A percentile compares a stretch with the other conserved stretches of the same genome.
These are phyloP conservation scores for Pistacia integerrima DNA, from an alignment of 345 rosid genomes.

Conservation along the genomic window DNA sequence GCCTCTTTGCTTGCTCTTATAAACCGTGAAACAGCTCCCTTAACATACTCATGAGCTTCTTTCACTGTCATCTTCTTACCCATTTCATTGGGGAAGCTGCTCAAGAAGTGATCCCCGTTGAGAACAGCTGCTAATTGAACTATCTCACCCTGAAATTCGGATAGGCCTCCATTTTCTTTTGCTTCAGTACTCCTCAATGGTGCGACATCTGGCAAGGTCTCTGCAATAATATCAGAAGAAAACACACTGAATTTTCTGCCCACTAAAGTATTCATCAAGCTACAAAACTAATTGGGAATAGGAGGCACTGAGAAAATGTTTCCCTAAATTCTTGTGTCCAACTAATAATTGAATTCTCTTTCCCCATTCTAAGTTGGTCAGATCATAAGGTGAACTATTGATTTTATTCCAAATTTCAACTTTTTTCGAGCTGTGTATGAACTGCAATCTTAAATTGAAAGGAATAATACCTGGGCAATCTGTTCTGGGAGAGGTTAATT, in stretches of 20 bases:
- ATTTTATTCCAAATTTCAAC: neutral
- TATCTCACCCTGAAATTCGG: constrained; percentile 83
- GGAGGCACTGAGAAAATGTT: neutral
- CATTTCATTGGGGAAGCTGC: constrained; percentile 79
- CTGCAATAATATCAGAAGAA: constrained; percentile 35
- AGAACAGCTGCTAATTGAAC: constrained; percentile 97
- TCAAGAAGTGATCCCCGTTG: constrained; percentile 83
- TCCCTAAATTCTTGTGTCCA: neutral
- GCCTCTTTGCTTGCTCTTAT: constrained; percentile 94
- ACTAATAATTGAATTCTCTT: neutral
- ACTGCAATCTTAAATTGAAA: neutral
- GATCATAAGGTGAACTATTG: neutral
- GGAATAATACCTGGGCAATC: constrained; percentile 73
- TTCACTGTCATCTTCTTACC: constrained; percentile 81
- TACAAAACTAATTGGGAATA: neutral
- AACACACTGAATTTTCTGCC: neutral
- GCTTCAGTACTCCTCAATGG: constrained; percentile 75
- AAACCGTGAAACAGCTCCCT: constrained; percentile 72
- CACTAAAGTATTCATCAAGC: neutral
- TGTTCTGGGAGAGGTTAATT: constrained; percentile 73
- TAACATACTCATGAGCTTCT: constrained; percentile 77
- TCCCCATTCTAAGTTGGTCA: neutral
- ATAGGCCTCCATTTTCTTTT: constrained; percentile 61
- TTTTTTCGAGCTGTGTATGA: neutral
- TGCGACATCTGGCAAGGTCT: constrained; percentile 65